phyloP scores from a whole-genome alignment of 768 basidiomycete genomes.

The Kwoniella europaea region DNA sequence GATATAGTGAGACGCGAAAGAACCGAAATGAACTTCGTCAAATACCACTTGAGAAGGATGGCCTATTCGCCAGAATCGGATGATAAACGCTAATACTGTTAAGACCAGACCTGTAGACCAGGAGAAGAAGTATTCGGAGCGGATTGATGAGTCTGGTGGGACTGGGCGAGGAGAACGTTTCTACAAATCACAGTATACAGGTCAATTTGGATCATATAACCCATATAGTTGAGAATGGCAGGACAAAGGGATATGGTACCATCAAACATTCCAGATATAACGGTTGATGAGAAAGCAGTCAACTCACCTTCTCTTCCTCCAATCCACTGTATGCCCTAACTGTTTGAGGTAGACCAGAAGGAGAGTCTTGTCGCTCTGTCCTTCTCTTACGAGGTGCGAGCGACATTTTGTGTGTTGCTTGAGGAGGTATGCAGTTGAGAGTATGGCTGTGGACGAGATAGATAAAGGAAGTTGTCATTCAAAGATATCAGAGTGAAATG shows the following conservation, averaged over 20 bases:
- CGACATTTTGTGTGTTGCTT: constrained; percentile 15
- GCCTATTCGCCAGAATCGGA: constrained; percentile 92
- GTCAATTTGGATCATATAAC: background rate
- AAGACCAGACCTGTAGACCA: constrained; percentile 35
- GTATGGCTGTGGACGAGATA: background rate
- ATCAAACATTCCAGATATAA: background rate
- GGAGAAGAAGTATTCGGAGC: constrained; percentile 34
- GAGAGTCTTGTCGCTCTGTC: constrained; percentile 2
- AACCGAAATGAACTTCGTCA: constrained; percentile 98
- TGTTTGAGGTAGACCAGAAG: constrained; percentile 17
- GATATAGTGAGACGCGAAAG: constrained; percentile 95
- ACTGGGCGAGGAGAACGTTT: constrained; percentile 23
- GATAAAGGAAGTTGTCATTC: constrained; percentile 5
- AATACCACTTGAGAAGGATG: constrained; percentile 95
- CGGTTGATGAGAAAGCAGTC: too few relatives aligned
- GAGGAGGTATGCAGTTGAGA: background rate
- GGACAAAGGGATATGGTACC: constrained; percentile 2
- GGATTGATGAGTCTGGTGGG: constrained; percentile 17
- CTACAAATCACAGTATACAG: background rate
- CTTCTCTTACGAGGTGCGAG: constrained; percentile 28
- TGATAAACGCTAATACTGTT: constrained; percentile 76
- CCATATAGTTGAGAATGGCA: background rate
- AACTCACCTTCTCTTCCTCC: constrained; percentile 33
- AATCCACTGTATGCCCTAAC: constrained; percentile 9
- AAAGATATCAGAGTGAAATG: background rate